Evolutionary conservation across 2,329 filamentous ascomycete genomes (phyloP).

Genomic region (Leptographium radiaticola): DNA sequence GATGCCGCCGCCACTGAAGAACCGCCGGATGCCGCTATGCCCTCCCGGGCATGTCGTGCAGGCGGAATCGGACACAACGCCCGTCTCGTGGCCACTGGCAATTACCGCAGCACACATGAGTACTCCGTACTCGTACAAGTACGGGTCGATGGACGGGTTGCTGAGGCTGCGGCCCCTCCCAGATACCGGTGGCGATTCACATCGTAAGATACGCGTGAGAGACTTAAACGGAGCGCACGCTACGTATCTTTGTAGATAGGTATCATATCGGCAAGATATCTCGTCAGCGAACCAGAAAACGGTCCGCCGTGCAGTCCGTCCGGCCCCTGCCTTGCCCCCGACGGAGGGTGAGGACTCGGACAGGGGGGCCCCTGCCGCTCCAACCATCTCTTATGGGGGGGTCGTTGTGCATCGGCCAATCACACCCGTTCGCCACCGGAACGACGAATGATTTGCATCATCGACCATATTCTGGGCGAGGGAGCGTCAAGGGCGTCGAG

Average conservation of each 20-base stretch:
- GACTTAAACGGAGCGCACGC: too few species aligned
- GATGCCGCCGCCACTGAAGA: too few species aligned
- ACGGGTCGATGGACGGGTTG: background rate
- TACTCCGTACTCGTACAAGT: background rate
- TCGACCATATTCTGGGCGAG: background rate
- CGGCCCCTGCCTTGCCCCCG: background rate
- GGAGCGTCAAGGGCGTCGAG: background rate
- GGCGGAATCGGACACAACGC: too few species aligned
- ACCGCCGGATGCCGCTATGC: too few species aligned
- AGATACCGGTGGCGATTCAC: too few species aligned
- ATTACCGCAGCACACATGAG: too few species aligned
- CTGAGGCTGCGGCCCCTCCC: too few species aligned
- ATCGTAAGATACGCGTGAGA: too few species aligned
- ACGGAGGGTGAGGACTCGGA: background rate
- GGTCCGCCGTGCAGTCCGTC: conserved; percentile 8
- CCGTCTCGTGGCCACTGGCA: too few species aligned
- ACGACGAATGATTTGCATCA: conserved; percentile 9
- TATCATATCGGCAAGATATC: background rate
- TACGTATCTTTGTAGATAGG: background rate
- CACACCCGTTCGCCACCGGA: background rate
- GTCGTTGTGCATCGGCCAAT: conserved; percentile 5
- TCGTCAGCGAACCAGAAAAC: conserved; percentile 5
- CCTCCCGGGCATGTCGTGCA: too few species aligned
- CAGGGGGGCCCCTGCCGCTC: background rate
- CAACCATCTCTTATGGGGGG: background rate